A percentile compares a stretch with the other conserved stretches of the same genome.
These are phyloP conservation scores for Leccinum truebloodii DNA, from an alignment of 768 basidiomycete genomes.

Conservation along the genomic window DNA sequence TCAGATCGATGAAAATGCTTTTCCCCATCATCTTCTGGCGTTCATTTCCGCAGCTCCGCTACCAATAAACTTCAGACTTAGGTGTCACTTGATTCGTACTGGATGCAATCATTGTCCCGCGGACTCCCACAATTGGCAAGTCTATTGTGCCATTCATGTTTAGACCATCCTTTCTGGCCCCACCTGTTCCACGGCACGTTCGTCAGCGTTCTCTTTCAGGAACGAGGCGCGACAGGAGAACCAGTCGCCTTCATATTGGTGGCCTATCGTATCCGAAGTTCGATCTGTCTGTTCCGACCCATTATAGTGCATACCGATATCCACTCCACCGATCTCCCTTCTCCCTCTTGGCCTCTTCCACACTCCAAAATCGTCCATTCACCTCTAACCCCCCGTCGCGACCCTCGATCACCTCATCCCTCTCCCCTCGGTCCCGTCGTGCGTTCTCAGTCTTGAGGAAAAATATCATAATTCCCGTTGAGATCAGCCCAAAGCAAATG, in stretches of 20 bases:
- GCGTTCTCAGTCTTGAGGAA: slow-evolving; percentile 61
- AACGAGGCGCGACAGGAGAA: background rate
- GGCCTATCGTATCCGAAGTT: background rate
- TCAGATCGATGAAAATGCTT: background rate
- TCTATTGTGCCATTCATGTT: background rate
- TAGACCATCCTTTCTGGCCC: background rate
- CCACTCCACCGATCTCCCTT: slow-evolving; percentile 79
- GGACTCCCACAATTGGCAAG: background rate
- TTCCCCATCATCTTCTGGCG: background rate
- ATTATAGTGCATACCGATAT: slow-evolving; percentile 64
- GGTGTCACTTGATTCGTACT: background rate
- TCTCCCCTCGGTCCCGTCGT: slow-evolving; percentile 64
- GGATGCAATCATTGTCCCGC: background rate
- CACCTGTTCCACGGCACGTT: background rate
- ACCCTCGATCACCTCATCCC: slow-evolving; percentile 61
- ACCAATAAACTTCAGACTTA: background rate
- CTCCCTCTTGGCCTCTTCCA: slow-evolving; percentile 65
- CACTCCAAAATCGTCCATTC: slow-evolving; percentile 58
- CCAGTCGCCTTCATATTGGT: background rate
- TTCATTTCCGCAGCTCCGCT: background rate
- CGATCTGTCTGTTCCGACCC: background rate
- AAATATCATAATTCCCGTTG: slow-evolving; percentile 42
- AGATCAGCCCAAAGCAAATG: slow-evolving; percentile 61
- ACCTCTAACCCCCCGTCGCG: slow-evolving; percentile 38
- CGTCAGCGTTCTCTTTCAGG: background rate